Evolutionary conservation across 257 asterid genomes (phyloP), one percentile per base, ranked within the genome.

Genomic region (Lavandula angustifolia): DNA sequence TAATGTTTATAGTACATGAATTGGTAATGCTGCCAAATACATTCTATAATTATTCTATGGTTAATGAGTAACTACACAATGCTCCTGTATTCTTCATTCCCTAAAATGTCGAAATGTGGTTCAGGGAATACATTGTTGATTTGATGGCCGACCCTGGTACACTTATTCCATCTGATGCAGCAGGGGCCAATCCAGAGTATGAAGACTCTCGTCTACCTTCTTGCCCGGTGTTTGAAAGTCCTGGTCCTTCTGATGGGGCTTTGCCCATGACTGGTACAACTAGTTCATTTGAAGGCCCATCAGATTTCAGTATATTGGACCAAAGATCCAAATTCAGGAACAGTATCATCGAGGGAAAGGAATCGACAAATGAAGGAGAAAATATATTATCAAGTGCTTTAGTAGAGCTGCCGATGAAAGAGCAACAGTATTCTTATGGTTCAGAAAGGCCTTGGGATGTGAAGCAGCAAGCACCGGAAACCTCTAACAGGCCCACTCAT

Each of bases 81-180:
- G 62, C 17, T 57, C 10, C 18, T 62, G 22, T 42, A 53, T 47
- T 64, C 63, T 29, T 47, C 46, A 59, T 57, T 75, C 32, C 29
- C 17, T 51, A 37, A 69, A 47, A 50, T 62, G 74, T 71, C 60
- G 17, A 75, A 38, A 67, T 70, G 34, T 69, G 67, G 33, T 78
- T 71, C 90, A 92, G 99, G 95, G 99, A 92, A 78, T 89, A 78
- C 76, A 92, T 92, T 75, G 92, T 92, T 66, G 97, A 92, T 85
- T 73, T 92, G 72, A 92, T 92, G 99, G 92, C 97, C 49, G 96
- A 83, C 73, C 99, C 99, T 16, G 99, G 99, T 62, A 75, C 97
- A 31, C 96, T 92, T 76, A 89, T 92, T 79, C 97, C 97, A 73
- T 84, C 97, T 67, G 97, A 87, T 74, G 82, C 87, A 66, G 86